phyloP scores from a whole-genome alignment of 208 protist genomes.

The Phytomonas sp. region DNA sequence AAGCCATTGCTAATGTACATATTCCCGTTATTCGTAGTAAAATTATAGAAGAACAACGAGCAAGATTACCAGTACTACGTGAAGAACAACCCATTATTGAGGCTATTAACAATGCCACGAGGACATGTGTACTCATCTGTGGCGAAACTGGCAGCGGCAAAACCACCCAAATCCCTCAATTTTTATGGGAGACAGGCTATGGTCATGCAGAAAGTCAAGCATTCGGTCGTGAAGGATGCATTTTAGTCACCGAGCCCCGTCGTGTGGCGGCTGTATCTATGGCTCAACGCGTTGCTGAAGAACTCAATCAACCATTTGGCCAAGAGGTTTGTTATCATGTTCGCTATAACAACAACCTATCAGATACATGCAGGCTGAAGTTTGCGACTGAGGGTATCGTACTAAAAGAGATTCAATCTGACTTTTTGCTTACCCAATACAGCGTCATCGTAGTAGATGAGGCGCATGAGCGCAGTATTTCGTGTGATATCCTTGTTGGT shows the following conservation, averaged over 20 bases:
- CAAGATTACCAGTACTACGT: constrained; percentile 71
- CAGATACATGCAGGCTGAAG: constrained; percentile 87
- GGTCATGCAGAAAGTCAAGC: constrained; percentile 54
- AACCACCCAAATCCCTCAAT: constrained; percentile 93
- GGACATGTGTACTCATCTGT: constrained; percentile 90
- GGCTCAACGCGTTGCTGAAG: constrained; percentile 96
- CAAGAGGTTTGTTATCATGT: constrained; percentile 95
- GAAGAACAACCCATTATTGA: constrained; percentile 89
- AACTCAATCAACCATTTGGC: constrained; percentile 88
- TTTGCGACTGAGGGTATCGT: constrained; percentile 99
- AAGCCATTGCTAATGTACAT: constrained; percentile 47
- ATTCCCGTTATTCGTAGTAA: constrained; percentile 46
- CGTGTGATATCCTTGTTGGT: constrained; percentile 96
- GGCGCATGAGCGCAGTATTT: constrained; percentile 91
- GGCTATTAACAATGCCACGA: constrained; percentile 61
- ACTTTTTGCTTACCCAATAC: constrained; percentile 94
- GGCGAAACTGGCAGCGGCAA: constrained; percentile 98
- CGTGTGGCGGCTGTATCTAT: constrained; percentile 99
- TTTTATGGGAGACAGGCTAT: constrained; percentile 88
- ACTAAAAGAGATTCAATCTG: constrained; percentile 95
- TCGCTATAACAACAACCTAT: constrained; percentile 96
- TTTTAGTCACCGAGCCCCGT: constrained; percentile 98
- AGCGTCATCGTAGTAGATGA: constrained; percentile 99
- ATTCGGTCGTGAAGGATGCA: constrained; percentile 70
- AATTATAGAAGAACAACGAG: constrained; percentile 50